Conservation (phyloP, 352 stramenopile genomes). For the Globisporangium sylvaticum region DNA sequence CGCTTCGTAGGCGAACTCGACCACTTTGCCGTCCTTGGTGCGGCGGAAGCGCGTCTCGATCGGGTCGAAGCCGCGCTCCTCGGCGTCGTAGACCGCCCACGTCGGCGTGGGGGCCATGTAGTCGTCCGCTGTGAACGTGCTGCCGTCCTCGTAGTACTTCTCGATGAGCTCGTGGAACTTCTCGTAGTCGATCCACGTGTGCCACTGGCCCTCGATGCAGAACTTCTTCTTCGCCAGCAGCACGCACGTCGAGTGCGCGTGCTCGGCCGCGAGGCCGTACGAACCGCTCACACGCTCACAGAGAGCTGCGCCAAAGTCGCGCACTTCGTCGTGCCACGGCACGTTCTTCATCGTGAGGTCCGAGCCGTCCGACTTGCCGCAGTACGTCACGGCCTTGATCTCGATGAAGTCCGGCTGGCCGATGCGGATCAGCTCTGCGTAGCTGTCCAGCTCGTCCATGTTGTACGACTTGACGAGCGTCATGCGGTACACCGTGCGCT, state of each 20-base stretch:
- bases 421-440: slow-evolving; percentile 92
- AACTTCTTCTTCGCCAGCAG: slow-evolving; percentile 92
- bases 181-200: slow-evolving; percentile 99
- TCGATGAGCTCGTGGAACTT: slow-evolving; percentile 92
- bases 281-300: slow-evolving; percentile 72
- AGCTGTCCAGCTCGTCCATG: slow-evolving; percentile 94
- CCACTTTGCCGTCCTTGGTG: slow-evolving; percentile 84
- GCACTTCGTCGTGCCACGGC: slow-evolving; percentile 97
- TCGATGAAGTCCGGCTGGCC: slow-evolving; percentile 92
- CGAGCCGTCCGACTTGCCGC: slow-evolving; percentile 96
- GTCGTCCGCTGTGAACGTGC: slow-evolving; percentile 90
- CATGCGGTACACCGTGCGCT: slow-evolving; percentile 95
- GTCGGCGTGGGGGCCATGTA: slow-evolving; percentile 92
- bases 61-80: slow-evolving; percentile 97
- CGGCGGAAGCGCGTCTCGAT: slow-evolving; percentile 90
- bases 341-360: slow-evolving; percentile 98
- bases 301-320: slow-evolving; percentile 86
- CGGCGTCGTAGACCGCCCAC: slow-evolving; percentile 96
- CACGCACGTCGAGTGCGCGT: slow-evolving; percentile 96
- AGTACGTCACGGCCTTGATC: slow-evolving; percentile 98
- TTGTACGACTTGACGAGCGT: slow-evolving; percentile 99
- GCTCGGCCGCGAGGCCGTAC: slow-evolving; percentile 94
- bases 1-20: slow-evolving; percentile 80
- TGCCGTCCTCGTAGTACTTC: slow-evolving; percentile 79
- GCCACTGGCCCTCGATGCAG: slow-evolving; percentile 90